Percentiles rank a stretch among this genome's conserved stretches.
Conservation (phyloP, 2,329 filamentous ascomycete genomes). For the Exophiala oligosperma region DNA sequence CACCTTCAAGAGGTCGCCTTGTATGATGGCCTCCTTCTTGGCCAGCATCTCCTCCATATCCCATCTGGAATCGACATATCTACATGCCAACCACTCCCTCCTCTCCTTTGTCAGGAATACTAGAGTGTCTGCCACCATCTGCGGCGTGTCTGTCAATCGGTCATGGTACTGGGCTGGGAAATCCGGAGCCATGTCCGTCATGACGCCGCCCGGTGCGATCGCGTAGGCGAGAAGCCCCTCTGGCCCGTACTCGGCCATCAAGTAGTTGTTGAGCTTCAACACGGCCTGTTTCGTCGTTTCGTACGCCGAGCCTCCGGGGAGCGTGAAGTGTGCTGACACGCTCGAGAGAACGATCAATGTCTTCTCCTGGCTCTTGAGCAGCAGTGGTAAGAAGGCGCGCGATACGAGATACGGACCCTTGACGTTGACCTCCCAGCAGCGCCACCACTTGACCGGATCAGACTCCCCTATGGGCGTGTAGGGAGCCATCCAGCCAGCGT, state of each 20-base stretch:
- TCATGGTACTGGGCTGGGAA: conserved; percentile 14
- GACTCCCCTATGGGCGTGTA: conserved; percentile 32
- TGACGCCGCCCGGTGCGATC: conserved; percentile 24
- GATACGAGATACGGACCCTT: conserved; percentile 40
- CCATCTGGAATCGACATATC: conserved; percentile 27
- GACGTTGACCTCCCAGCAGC: conserved; percentile 52
- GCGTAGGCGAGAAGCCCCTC: conserved; percentile 25
- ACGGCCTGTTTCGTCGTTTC: conserved; percentile 48
- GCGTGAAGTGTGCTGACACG: conserved; percentile 38
- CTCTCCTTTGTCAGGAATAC: conserved; percentile 31
- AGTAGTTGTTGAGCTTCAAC: conserved; percentile 48
- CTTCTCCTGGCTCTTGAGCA: conserved; percentile 31
- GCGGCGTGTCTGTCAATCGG: conserved; percentile 20
- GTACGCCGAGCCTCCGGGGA: conserved; percentile 45
- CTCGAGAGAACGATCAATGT: conserved; percentile 42
- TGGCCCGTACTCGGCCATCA: conserved; percentile 45
- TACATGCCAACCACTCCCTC: conserved; percentile 16
- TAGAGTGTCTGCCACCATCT: conserved; percentile 32
- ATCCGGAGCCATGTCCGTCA: conserved; percentile 18
- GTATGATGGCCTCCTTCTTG: conserved; percentile 24
- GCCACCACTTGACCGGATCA: conserved; percentile 45
- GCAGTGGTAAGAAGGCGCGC: conserved; percentile 33
- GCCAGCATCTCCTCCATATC: conserved; percentile 29
- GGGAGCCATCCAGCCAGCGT: conserved; percentile 21
- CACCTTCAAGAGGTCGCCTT: conserved; percentile 29